Evolutionary conservation across 2,329 filamentous ascomycete species (phyloP).

Genomic region (Paraconiothyrium sp.): DNA sequence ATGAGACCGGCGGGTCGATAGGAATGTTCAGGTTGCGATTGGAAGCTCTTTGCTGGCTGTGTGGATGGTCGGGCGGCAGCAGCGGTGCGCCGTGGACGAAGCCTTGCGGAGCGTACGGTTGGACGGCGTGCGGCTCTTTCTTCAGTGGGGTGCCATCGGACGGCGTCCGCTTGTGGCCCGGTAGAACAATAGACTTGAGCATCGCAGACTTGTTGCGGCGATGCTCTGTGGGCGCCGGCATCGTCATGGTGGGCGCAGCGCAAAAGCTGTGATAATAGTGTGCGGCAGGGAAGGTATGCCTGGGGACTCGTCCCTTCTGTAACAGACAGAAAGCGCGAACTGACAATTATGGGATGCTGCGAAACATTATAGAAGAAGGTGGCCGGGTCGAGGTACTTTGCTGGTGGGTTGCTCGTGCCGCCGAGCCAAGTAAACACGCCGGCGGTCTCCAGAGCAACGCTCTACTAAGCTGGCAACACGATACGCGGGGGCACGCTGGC

Average conservation of each 20-base stretch:
- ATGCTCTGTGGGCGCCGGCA: constrained; percentile 42
- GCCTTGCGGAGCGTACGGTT: constrained; percentile 38
- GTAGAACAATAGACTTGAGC: constrained; percentile 63
- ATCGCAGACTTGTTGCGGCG: constrained; percentile 53
- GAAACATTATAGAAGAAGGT: constrained; percentile 33
- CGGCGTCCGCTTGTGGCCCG: constrained; percentile 59
- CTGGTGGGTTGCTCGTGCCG: constrained; percentile 22
- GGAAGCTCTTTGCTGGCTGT: constrained; percentile 46
- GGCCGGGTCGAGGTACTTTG: constrained; percentile 22
- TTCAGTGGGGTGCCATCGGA: constrained; percentile 50
- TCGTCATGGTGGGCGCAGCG: constrained; percentile 32
- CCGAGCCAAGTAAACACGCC: constrained; percentile 18
- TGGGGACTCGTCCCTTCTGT: constrained; percentile 21
- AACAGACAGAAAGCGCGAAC: constrained; percentile 28
- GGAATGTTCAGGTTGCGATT: constrained; percentile 47
- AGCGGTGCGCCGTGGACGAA: constrained; percentile 49
- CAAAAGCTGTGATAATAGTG: constrained; percentile 16
- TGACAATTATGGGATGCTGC: constrained; percentile 35
- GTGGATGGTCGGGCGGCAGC: constrained; percentile 61
- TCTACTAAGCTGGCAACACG: not conserved
- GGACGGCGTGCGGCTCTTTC: constrained; percentile 27
- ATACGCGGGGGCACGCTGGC: not conserved
- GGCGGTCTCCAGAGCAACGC: constrained; percentile 10
- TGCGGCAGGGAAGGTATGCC: constrained; percentile 17
- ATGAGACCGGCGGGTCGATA: constrained; percentile 45